Base-by-base conservation (phyloP, 75 land plant species). In the Chamaecyparis obtusa region DNA sequence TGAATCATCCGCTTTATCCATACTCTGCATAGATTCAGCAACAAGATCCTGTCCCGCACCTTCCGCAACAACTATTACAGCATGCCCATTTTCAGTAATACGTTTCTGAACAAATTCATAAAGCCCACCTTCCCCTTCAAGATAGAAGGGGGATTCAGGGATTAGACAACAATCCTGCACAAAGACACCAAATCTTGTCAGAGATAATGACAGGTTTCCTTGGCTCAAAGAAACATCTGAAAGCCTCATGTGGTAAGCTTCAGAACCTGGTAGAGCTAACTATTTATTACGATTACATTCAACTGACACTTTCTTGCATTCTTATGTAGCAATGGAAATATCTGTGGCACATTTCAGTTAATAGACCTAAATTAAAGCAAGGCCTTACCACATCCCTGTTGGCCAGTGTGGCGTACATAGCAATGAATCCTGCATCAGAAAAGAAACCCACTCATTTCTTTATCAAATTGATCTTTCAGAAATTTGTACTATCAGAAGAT, bases 361-460 rank as follows among this genome's bases (percentile, higher is more conserved):
- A 24, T 43, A 83, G 37, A 84, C 36, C 54, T 33, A 44, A 51
- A 21, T 51, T 32, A 84, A 75, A 41, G 7, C 30, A 85, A 74
- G 78, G 37, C 30, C 90, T 33, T 89, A 91, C 92, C 87, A 95
- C 96, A 86, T 95, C 96, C 87, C 96, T 83, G 94, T 91, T 95
- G 15, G 95, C 95, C 54, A 95, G 92, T 74, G 95, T 95, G 46
- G 96, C 95, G 88, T 93, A 86, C 95, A 95, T 92, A 41, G 96
- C 96, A 90, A 95, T 95, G 81, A 89, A 92, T 16, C 96, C 96
- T 95, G 94, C 88, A 90, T 81, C 35, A 74, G 14, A 74, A 85
- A 85, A n/a, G 21, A 44, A 74, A 33, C 15, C 33, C 16, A 3
- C 14, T 74, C 76, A 74, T 74, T 33, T 32, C 33, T 3, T 32